Evolutionary conservation across 164 flowering plant genomes (phyloP), one percentile per base, ranked within the genome.

Genomic region (Vitis rupestris): DNA sequence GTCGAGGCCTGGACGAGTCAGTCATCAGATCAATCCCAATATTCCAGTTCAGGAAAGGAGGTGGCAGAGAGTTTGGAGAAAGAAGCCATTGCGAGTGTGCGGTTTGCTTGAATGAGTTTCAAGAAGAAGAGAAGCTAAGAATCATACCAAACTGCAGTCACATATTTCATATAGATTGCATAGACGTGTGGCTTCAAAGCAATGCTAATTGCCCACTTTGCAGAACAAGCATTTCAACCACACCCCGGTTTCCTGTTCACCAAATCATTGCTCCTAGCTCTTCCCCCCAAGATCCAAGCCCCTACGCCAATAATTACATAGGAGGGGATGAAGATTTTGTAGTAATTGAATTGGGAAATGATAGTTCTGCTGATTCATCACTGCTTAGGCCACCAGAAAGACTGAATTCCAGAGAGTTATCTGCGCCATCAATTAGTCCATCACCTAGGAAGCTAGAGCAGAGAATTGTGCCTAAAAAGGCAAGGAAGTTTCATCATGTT

Each of bases 161-260:
- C 64, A 83, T 81, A 2, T 95, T 95, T 59, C 99, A 95, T 64
- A 87, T 92, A 3, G 99, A 95, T 53, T 95, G 99, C 75, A 90
- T 95, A 47, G 99, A 95, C 61, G 82, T 88, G 14, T 95, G 99
- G 99, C 93, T 95, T 16, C 99, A 92, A 65, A 88, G 62, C 82
- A 90, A 88, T 68, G 86, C 88, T 1, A 92, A 90, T 63, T 95
- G 99, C 79, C 99, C 99, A 13, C 91, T 95, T 53, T 95, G 99
- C 72, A 77, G 99, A 79, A 83, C 87, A 29, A 86, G 83, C 75
- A 78, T 95, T 73, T 92, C 94, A 3, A 49, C 70, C 14, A 59
- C 73, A 13, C 54, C 75, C 27, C 63, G 67, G 27, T 60, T 76
- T 3, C 76, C 82, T 5, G 13, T 54, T n/a, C 72, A 81, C 57